Base-by-base conservation (phyloP, 352 stramenopile species). In the Globisporangium lucens region DNA sequence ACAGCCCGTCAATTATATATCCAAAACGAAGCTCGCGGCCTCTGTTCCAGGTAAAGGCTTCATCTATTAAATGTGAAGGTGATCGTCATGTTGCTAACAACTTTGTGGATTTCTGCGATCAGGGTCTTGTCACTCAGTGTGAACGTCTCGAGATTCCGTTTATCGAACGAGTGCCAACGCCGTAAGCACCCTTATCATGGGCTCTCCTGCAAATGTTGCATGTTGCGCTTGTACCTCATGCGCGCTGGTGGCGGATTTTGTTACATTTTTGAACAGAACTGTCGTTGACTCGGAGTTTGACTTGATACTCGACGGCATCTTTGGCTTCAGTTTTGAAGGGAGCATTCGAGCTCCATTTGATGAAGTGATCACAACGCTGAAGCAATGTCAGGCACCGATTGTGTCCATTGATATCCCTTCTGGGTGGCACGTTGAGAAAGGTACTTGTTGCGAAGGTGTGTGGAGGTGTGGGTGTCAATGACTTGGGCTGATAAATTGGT, bases 401-500 rank as follows among this genome's bases (percentile, higher is more conserved):
- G 82, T 99, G 30, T 98, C 94, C 24, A 95, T 99, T 4, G 98
- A 99, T 76, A 96, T 99, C 66, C 98, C 98, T 0, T 99, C 95
- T 3, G 98, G 97, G 9, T 99, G 97, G 97, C 87, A 99, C 71
- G 97, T 99, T 13, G 93, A 99, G 69, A 74, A 77, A 64, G 89
- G 87, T 90, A 68, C n/a, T 51, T 63, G 17, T 65, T 55, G 55
- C 24, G 9, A 27, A 35, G 10, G 29, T 27, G 29, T 13, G 35
- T 15, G 2, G 5, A 43, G 15, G 22, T 75, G 38, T 35, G 60
- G n/a, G 6, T 43, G 46, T 33, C 5, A 10, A 22, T 3, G 27
- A 27, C 29, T 35, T 12, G 29, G 30, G 22, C 33, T 24, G 17
- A 53, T 33, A 17, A 22, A 41, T 66, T 24, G 61, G n/a, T 20